Evolutionary conservation across 106 monocot genomes (phyloP), one percentile per base, ranked within the genome.

Genomic region (Ottelia alismoides): DNA sequence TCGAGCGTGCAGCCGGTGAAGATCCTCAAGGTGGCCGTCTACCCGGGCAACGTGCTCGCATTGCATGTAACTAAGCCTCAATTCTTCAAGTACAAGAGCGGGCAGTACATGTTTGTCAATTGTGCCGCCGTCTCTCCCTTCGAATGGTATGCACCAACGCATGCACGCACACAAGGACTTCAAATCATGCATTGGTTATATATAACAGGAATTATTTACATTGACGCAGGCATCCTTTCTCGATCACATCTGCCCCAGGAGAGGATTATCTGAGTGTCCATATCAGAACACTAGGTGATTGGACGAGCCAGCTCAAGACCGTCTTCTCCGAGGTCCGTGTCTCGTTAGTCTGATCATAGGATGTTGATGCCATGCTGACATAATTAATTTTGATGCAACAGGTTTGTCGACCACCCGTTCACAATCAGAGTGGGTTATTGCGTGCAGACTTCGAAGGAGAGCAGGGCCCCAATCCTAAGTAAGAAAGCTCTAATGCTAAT

Each of bases 151-250:
- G 19, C 16, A n/a, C n/a, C n/a, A n/a, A n/a, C n/a, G n/a, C n/a
- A n/a, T n/a, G n/a, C n/a, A n/a, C n/a, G n/a, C n/a, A n/a, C n/a
- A n/a, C n/a, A n/a, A n/a, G n/a, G n/a, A n/a, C n/a, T n/a, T n/a
- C n/a, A n/a, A n/a, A n/a, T n/a, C n/a, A n/a, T n/a, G n/a, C n/a
- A n/a, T n/a, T n/a, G n/a, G n/a, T n/a, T n/a, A n/a, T n/a, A n/a
- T n/a, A n/a, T n/a, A n/a, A n/a, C n/a, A n/a, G n/a, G n/a, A n/a
- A n/a, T n/a, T n/a, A n/a, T n/a, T n/a, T n/a, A n/a, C n/a, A n/a
- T n/a, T n/a, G n/a, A n/a, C n/a, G 44, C 58, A 93, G 92, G 92
- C 93, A 94, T 40, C 93, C 93, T 10, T 94, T 94, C 71, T 94
- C 93, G 14, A 84, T 94, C 58, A 94, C 93, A 6, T 94, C 93